Evolutionary conservation across 495 filamentous ascomycete species (phyloP), one percentile per base, ranked within the genome.

Genomic region (Penicillium mononematosum): DNA sequence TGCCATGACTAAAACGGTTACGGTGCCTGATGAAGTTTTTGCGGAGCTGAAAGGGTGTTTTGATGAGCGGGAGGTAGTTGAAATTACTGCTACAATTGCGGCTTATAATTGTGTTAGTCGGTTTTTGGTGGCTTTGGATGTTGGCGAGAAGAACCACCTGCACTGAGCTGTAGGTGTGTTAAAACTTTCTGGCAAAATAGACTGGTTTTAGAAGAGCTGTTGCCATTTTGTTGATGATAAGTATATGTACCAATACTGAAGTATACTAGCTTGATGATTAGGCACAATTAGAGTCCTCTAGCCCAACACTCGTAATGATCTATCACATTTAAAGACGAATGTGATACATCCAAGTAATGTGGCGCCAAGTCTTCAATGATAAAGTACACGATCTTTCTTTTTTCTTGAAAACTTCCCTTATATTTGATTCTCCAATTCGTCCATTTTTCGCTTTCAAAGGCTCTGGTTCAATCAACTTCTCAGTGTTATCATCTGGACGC

Each of bases 71-170:
- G 85, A 90, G 75, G 74, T 89, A 34, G 87, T 92, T 34, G 90
- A 94, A 76, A 79, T 92, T 58, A 89, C 86, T 53, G 83, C 89
- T 16, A 90, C 88, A 24, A 83, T 87, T 58, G 89, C 86, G n/a
- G 84, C 83, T 29, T 95, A 96, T 67, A 95, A 95, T 67, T 91
- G 88, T 70, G 90, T 96, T 11, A 90, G 87, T 61, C 78, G 90
- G 46, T 93, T 95, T 63, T 71, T 95, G 59, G 90, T 95, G 31
- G 90, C 90, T 19, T 66, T 96, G 59, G 87, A 93, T 73, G 89
- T 92, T 76, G 83, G 83, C 19, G 83, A 87, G 68, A 78, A 74
- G 64, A 84, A 83, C 34, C 58, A 62, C 53, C 24, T 48, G 27
- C 27, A 32, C 45, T 48, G 45, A 31, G n/a, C 31, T 20, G 2